Evolutionary conservation across 2,329 filamentous ascomycete genomes (phyloP).

Genomic region (Domatiomyces globalis): DNA sequence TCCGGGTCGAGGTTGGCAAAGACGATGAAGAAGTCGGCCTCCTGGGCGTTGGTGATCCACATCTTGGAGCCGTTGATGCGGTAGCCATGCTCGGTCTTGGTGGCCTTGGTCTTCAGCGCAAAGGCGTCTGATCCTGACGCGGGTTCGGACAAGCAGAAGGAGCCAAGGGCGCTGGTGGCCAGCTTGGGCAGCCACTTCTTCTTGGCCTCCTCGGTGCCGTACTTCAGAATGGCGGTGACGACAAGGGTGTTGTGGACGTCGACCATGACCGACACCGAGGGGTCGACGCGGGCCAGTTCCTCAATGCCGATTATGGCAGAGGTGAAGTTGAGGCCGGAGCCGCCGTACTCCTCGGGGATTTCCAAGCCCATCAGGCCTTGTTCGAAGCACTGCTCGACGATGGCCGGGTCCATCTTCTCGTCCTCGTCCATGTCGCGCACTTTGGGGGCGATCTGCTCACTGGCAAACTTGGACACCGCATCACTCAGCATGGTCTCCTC

Average conservation of each 20-base stretch:
- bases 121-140: constrained; percentile 92
- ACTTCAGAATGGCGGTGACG: constrained; percentile 83
- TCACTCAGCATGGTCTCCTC: constrained; percentile 81
- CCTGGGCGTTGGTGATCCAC: constrained; percentile 98
- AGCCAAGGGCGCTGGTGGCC: constrained; percentile 76
- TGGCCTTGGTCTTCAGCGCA: constrained; percentile 80
- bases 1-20: constrained; percentile 89
- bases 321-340: constrained; percentile 98
- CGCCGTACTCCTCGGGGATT: constrained; percentile 93
- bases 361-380: constrained; percentile 95
- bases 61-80: constrained; percentile 87
- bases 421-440: constrained; percentile 96
- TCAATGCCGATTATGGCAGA: constrained; percentile 92
- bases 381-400: constrained; percentile 92
- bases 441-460: constrained; percentile 75
- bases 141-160: constrained; percentile 86
- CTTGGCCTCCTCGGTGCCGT: constrained; percentile 61
- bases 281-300: constrained; percentile 85
- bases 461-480: constrained; percentile 77
- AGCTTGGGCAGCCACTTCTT: constrained; percentile 80
- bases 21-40: constrained; percentile 90
- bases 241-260: constrained; percentile 98
- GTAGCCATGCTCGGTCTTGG: constrained; percentile 70
- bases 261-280: constrained; percentile 84
- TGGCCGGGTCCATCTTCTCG: constrained; percentile 73